Percentiles rank a stretch among this genome's conserved stretches.
Conservation (phyloP, 2,329 filamentous ascomycete genomes). For the Plectosphaerella plurivora region DNA sequence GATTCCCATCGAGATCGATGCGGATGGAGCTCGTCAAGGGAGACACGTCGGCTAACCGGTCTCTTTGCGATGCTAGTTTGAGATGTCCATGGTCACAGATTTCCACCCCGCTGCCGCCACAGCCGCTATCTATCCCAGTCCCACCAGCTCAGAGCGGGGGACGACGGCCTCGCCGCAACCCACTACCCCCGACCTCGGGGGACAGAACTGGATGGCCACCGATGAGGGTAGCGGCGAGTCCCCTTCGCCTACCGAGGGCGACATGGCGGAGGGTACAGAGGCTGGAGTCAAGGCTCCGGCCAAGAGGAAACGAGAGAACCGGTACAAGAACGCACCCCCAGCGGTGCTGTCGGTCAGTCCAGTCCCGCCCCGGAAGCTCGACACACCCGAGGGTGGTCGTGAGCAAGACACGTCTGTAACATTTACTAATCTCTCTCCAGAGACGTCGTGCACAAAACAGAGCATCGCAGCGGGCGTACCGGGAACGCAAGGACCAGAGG, state of each 20-base stretch:
- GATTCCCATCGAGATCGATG: too few relatives aligned
- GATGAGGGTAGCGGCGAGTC: conserved; percentile 1
- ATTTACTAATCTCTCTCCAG: conserved; percentile 11
- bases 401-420: not conserved
- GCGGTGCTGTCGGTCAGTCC: conserved; percentile 42
- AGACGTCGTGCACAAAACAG: conserved; percentile 25
- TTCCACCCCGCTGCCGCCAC: conserved; percentile 15
- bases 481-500: conserved; percentile 45
- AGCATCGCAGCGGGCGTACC: conserved; percentile 25
- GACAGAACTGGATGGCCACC: not conserved
- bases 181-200: conserved; percentile 2
- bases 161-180: conserved; percentile 12
- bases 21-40: too few relatives aligned
- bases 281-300: conserved; percentile 27
- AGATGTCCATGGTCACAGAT: conserved; percentile 17
- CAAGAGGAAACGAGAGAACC: conserved; percentile 46
- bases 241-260: not conserved
- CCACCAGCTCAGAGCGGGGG: conserved; percentile 16
- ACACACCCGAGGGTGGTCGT: not conserved
- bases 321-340: conserved; percentile 48
- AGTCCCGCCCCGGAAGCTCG: conserved; percentile 12
- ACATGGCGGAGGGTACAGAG: not conserved
- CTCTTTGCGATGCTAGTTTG: conserved; percentile 8
- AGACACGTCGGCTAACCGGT: not conserved
- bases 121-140: conserved; percentile 24